Evolutionary conservation across 305 asterid species (phyloP), one percentile per base, ranked within the genome.

Genomic region (Fraxinus latifolia): DNA sequence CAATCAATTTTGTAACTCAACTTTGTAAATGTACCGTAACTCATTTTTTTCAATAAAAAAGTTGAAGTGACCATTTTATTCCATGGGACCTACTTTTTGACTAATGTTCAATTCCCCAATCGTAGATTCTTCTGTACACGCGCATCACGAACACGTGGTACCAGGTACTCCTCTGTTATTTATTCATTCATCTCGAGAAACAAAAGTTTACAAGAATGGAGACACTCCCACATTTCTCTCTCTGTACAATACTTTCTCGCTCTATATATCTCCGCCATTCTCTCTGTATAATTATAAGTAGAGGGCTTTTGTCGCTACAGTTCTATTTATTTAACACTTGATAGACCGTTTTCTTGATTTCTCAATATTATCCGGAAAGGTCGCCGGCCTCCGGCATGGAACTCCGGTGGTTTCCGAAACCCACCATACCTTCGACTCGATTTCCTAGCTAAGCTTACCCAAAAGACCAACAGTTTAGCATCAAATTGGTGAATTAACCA

Each of bases 141-240:
- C 93, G 94, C 93, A 1, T 55, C 17, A 74, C 39, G 33, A 83
- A 90, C 92, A 88, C 94, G 92, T 91, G 93, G 87, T 53, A 80
- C 77, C 86, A 80, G 79, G 82, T 67, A 77, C 83, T 36, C 25
- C 78, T 42, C 47, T 62, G 74, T 60, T 65, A 34, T 34, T 34
- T 34, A 34, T 34, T 34, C 39, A 29, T 34, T 21, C 29, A 76
- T 25, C 76, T 79, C 84, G 17, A 12, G 29, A 74, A 78, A 55
- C 50, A 62, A 71, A 27, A 9, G 15, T 68, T 2, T 25, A 73
- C 60, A 12, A 71, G 75, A 74, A 7, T 9, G 15, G 11, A 19
- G 27, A 0, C 80, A 19, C 79, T 85, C 81, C 79, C 44, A 72
- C 81, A 60, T 77, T 81, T 81, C 68, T 81, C 75, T 65, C 75